phyloP scores from a whole-genome alignment of 441 rosid species.

The Populus tomentosa region DNA sequence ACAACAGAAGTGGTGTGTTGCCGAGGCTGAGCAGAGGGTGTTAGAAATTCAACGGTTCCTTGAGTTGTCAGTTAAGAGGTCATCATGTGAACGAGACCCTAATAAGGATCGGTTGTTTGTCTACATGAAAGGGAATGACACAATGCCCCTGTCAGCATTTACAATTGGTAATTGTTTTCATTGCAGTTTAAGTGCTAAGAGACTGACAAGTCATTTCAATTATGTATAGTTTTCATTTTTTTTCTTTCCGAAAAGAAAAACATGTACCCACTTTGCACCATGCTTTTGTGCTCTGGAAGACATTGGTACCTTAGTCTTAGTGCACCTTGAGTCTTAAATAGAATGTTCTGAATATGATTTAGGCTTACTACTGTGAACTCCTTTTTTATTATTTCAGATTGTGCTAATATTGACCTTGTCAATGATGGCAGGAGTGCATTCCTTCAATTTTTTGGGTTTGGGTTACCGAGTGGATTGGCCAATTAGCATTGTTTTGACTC shows the following conservation, averaged over 20 bases:
- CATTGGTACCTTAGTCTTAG: neutral
- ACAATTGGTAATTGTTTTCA: slow-evolving; percentile 42
- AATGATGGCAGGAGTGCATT: slow-evolving; percentile 65
- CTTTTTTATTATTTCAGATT: neutral
- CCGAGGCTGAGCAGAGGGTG: slow-evolving; percentile 56
- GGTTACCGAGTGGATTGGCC: slow-evolving; percentile 95
- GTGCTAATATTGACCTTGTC: slow-evolving; percentile 12
- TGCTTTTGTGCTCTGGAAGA: neutral
- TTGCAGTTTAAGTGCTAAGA: neutral
- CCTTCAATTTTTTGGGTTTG: slow-evolving; percentile 75
- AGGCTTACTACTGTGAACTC: neutral
- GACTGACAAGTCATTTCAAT: neutral
- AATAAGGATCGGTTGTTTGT: slow-evolving; percentile 73
- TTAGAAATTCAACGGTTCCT: slow-evolving; percentile 84
- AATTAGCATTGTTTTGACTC: slow-evolving; percentile 70
- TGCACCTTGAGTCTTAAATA: neutral
- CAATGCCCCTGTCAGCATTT: slow-evolving; percentile 51
- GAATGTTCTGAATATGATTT: neutral
- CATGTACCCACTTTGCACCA: neutral
- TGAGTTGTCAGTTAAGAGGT: slow-evolving; percentile 79
- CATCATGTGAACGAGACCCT: slow-evolving; percentile 76
- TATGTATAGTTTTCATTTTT: neutral
- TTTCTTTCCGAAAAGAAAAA: neutral
- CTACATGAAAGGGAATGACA: slow-evolving; percentile 49
- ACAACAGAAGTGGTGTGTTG: slow-evolving; percentile 62